A percentile compares a stretch with the other conserved stretches of the same genome.
Conservation (phyloP, 441 rosid species). For the Adansonia rubrostipa region DNA sequence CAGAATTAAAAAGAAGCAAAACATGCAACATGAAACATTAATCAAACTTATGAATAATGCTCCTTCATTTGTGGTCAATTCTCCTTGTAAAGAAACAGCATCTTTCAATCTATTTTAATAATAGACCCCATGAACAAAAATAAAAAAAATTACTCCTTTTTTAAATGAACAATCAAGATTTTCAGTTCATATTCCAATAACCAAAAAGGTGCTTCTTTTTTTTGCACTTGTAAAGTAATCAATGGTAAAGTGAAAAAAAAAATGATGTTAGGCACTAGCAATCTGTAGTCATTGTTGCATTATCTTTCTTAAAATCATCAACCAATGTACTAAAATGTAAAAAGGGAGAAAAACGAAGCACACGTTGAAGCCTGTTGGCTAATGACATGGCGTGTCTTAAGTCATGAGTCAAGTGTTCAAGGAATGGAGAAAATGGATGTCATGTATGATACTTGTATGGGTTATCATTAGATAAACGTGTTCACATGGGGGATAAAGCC, state of each 20-base stretch:
- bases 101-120: not conserved
- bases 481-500: too few species aligned
- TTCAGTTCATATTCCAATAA: not conserved
- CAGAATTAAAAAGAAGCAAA: not conserved
- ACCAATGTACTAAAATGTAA: not conserved
- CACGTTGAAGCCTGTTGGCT: not conserved
- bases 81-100: not conserved
- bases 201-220: not conserved
- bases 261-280: not conserved
- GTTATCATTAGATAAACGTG: too few species aligned
- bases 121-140: not conserved
- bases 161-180: not conserved
- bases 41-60: not conserved
- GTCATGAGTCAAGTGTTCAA: not conserved
- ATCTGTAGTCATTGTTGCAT: not conserved
- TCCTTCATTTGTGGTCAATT: not conserved
- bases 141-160: too few species aligned
- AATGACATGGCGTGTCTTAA: not conserved
- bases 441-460: too few species aligned
- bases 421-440: not conserved
- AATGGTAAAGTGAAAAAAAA: not conserved
- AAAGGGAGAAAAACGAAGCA: not conserved
- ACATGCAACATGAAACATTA: conserved; percentile 3
- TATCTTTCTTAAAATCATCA: not conserved
- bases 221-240: not conserved